phyloP scores from a whole-genome alignment of 495 filamentous ascomycete species.

The Eremomyces bilateralis region DNA sequence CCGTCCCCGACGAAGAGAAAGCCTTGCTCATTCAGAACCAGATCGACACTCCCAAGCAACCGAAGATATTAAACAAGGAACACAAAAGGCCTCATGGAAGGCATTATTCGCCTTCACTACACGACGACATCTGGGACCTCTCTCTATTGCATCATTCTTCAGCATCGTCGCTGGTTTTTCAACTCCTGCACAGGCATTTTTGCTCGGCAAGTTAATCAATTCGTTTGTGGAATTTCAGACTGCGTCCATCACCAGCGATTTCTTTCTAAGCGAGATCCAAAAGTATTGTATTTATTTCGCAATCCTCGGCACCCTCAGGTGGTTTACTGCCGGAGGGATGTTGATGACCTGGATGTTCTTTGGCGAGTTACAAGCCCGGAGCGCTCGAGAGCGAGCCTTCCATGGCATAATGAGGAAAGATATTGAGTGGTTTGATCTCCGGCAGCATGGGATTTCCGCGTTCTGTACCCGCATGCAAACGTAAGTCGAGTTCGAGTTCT shows the following conservation, averaged over 20 bases:
- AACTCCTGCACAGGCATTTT: slow-evolving; percentile 40
- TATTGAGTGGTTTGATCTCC: slow-evolving; percentile 64
- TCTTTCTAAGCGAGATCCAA: slow-evolving; percentile 32
- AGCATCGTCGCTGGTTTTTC: slow-evolving; percentile 39
- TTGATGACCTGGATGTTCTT: slow-evolving; percentile 49
- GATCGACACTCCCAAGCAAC: too few relatives aligned
- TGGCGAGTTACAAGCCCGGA: slow-evolving; percentile 58
- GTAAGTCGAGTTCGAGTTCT: slow-evolving; percentile 25
- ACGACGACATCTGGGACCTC: slow-evolving; percentile 31
- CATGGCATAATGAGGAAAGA: slow-evolving; percentile 43
- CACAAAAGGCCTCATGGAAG: slow-evolving; percentile 16
- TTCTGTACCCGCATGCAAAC: slow-evolving; percentile 50
- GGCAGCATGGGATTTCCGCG: slow-evolving; percentile 47
- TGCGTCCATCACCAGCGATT: slow-evolving; percentile 24
- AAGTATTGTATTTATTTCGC: slow-evolving; percentile 35
- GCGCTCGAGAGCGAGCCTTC: slow-evolving; percentile 42
- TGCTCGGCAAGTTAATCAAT: slow-evolving; percentile 60
- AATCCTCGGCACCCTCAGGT: slow-evolving; percentile 36
- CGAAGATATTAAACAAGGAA: too few relatives aligned
- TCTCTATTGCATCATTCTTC: slow-evolving; percentile 27
- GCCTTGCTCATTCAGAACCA: too few relatives aligned
- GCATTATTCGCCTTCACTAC: slow-evolving; percentile 56
- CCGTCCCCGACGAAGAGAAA: too few relatives aligned
- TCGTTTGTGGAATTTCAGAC: slow-evolving; percentile 43
- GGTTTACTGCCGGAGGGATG: slow-evolving; percentile 42